A percentile compares a stretch with the other conserved stretches of the same genome.
Evolutionary conservation across 1,139 yeast species (phyloP).

Genomic region (Wickerhamomyces sp.): DNA sequence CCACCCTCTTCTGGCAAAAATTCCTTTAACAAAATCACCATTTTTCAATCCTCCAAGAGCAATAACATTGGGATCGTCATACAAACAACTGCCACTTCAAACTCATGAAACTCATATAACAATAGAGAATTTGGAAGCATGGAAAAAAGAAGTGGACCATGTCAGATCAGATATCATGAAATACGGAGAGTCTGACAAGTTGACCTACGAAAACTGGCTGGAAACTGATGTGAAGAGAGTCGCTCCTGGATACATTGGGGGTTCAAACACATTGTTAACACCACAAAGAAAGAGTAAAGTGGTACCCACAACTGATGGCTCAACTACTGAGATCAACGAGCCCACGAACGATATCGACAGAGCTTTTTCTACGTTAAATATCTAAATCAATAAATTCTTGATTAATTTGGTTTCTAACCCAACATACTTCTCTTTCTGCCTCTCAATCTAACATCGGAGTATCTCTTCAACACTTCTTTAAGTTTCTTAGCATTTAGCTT

Average conservation of each 20-base stretch:
- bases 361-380: conserved; percentile 7
- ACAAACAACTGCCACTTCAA: conserved; percentile 32
- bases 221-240: conserved; percentile 26
- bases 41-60: conserved; percentile 53
- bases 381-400: conserved; percentile 1
- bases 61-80: conserved; percentile 48
- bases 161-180: conserved; percentile 12
- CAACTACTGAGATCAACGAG: not conserved
- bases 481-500: conserved; percentile 37
- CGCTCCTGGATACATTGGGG: conserved; percentile 41
- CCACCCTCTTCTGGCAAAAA: conserved; percentile 28
- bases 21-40: conserved; percentile 57
- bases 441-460: conserved; percentile 81
- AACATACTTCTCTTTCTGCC: conserved; percentile 96
- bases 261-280: conserved; percentile 10
- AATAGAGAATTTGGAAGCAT: conserved; percentile 21
- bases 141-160: conserved; percentile 20
- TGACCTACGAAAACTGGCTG: conserved; percentile 30
- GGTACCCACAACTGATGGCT: too few species aligned
- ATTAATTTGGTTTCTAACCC: conserved; percentile 41
- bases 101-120: conserved; percentile 28
- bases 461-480: conserved; percentile 54
- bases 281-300: conserved; percentile 13
- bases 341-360: conserved; percentile 7
- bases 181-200: conserved; percentile 24